These are phyloP conservation scores for Gynochthodes officinalis DNA, from an alignment of 257 asterid genomes.

Conservation along the genomic window DNA sequence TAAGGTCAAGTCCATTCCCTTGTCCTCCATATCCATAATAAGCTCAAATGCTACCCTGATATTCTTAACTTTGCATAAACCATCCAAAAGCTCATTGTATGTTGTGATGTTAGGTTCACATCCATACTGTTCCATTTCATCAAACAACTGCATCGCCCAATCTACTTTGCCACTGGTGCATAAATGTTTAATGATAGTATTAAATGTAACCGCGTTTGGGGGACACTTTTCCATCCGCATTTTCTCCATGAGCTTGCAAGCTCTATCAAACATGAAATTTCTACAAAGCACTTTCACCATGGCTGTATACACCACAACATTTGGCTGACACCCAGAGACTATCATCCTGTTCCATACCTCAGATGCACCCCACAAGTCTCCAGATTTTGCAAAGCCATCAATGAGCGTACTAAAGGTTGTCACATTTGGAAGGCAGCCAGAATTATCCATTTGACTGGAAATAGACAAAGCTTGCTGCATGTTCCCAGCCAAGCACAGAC, in stretches of 20 bases:
- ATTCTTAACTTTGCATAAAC: constrained; percentile 44
- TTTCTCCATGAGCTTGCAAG: constrained; percentile 50
- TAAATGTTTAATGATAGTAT: constrained; percentile 58
- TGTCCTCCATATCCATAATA: constrained; percentile 51
- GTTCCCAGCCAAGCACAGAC: constrained; percentile 64
- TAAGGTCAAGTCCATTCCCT: constrained; percentile 41
- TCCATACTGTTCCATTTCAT: constrained; percentile 57
- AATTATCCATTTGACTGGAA: constrained; percentile 51
- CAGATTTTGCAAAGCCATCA: constrained; percentile 62
- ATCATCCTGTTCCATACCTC: constrained; percentile 86
- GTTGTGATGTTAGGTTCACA: constrained; percentile 52
- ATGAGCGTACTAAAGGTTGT: constrained; percentile 62
- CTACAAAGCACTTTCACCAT: constrained; percentile 72
- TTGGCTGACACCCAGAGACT: constrained; percentile 50
- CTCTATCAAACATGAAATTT: constrained; percentile 61
- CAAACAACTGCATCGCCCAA: constrained; percentile 63
- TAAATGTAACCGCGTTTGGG: constrained; percentile 68
- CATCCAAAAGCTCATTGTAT: constrained; percentile 63
- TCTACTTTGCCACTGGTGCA: constrained; percentile 54
- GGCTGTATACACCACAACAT: constrained; percentile 74
- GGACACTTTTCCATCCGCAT: constrained; percentile 59
- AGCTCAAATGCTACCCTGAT: constrained; percentile 43
- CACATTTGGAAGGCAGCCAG: constrained; percentile 49
- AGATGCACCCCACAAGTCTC: constrained; percentile 60
- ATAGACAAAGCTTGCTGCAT: constrained; percentile 44